phyloP scores from a whole-genome alignment of 176 grass and related monocot genomes.

The Cenchrus purpureus region DNA sequence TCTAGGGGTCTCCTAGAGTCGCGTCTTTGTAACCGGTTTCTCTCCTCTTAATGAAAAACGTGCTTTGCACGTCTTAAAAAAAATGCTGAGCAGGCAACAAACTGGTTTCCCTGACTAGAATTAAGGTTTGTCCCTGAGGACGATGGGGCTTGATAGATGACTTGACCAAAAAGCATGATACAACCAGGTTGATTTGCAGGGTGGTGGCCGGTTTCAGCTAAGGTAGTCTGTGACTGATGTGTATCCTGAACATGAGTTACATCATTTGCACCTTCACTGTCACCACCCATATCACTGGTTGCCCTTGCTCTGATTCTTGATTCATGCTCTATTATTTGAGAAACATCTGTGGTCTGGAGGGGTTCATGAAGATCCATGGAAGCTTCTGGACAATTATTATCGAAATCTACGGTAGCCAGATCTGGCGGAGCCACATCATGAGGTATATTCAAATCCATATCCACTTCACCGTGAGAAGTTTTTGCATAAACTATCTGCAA shows the following conservation, averaged over 20 bases:
- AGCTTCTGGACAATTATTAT: neutral
- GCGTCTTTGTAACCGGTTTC: too few species aligned
- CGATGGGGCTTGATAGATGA: slow-evolving; percentile 34
- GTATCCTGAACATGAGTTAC: neutral
- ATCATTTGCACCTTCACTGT: slow-evolving; percentile 20
- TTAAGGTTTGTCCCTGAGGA: slow-evolving; percentile 29
- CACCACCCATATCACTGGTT: slow-evolving; percentile 36
- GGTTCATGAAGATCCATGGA: neutral
- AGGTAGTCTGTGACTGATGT: neutral
- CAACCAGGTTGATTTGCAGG: slow-evolving; percentile 27
- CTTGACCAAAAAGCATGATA: slow-evolving; percentile 59
- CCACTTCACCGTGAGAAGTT: slow-evolving; percentile 15
- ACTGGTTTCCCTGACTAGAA: slow-evolving; percentile 20
- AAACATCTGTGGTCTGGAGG: neutral
- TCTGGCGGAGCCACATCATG: neutral
- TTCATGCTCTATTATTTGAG: slow-evolving; percentile 3
- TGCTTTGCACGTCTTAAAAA: too few species aligned
- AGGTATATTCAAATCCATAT: slow-evolving; percentile 39
- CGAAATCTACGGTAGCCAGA: neutral
- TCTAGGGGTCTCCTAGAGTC: too few species aligned
- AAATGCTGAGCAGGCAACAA: neutral
- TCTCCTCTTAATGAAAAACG: too few species aligned
- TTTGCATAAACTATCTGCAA: neutral
- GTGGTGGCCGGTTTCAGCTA: slow-evolving; percentile 9
- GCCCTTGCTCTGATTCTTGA: slow-evolving; percentile 15